A percentile compares a stretch with the other conserved stretches of the same genome.
Conservation (phyloP, 306 rosid species). For the Comarum palustre region DNA sequence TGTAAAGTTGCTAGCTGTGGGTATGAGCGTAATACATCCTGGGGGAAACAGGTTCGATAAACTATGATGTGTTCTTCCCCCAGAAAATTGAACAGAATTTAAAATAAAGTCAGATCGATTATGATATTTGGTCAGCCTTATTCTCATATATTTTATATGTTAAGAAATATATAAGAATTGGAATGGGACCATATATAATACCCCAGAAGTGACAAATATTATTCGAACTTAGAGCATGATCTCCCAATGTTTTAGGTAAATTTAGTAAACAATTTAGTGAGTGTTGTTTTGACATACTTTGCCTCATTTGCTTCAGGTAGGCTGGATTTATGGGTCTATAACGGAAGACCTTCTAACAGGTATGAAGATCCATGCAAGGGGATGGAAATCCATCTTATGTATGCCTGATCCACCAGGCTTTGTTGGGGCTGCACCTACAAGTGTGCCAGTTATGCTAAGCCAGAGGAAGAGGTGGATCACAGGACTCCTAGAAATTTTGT, state of each 20-base stretch:
- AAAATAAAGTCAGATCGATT: background rate
- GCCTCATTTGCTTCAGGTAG: slow-evolving; percentile 13
- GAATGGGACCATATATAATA: too few relatives aligned
- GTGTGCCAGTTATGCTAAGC: background rate
- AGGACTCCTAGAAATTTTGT: slow-evolving; percentile 20
- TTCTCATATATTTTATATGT: too few relatives aligned
- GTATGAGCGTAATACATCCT: slow-evolving; percentile 12
- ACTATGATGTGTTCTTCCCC: background rate
- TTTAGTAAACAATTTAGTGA: too few relatives aligned
- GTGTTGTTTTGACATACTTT: background rate
- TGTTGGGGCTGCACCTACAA: slow-evolving; percentile 22
- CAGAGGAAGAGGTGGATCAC: slow-evolving; percentile 37
- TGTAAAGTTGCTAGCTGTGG: slow-evolving; percentile 19
- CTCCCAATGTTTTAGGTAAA: too few relatives aligned
- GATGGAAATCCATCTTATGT: slow-evolving; percentile 26
- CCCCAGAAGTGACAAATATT: too few relatives aligned
- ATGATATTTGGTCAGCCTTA: too few relatives aligned
- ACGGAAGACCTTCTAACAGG: slow-evolving; percentile 34
- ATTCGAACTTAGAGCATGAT: too few relatives aligned
- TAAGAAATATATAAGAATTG: background rate
- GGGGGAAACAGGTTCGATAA: slow-evolving; percentile 23
- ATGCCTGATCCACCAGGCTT: slow-evolving; percentile 26
- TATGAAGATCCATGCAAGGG: slow-evolving; percentile 24
- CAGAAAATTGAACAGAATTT: background rate
- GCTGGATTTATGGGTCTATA: slow-evolving; percentile 34